Evolutionary conservation across 148 eudicot genomes (phyloP).

Genomic region (Nepenthes mirabilis): DNA sequence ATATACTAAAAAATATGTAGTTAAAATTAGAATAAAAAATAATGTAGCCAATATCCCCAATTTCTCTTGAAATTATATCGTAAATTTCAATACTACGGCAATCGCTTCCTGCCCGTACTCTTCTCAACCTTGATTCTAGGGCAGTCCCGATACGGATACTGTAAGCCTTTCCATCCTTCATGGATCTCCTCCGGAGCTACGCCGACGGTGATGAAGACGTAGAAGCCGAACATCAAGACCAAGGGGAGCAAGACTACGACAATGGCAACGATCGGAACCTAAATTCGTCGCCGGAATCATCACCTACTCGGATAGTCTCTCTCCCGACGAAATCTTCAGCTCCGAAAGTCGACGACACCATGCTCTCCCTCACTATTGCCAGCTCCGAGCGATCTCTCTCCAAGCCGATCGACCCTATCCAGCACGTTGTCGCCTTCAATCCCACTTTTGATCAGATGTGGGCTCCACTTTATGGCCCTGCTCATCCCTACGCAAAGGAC

Average conservation of each 20-base stretch:
- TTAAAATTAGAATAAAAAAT: no score
- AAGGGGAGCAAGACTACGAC: not conserved
- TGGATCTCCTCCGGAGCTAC: conserved; percentile 20
- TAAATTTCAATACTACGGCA: no score
- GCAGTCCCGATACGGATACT: no score
- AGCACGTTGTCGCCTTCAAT: conserved; percentile 58
- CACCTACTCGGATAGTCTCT: conserved; percentile 11
- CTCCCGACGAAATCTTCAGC: conserved; percentile 70
- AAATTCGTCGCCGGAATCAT: conserved; percentile 3
- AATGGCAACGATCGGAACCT: no score
- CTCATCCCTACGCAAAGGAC: conserved; percentile 88
- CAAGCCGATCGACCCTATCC: conserved; percentile 73
- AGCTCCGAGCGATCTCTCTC: conserved; percentile 13
- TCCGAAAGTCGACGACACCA: conserved; percentile 76
- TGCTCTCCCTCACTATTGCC: conserved; percentile 50
- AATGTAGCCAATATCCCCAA: no score
- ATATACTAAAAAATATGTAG: no score
- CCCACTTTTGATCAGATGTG: conserved; percentile 92
- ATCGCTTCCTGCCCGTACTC: no score
- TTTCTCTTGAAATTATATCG: no score
- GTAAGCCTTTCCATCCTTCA: not conserved
- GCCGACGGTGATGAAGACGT: not conserved
- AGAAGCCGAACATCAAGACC: not conserved
- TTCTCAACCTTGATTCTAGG: no score
- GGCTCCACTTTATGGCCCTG: conserved; percentile 86